Base-by-base conservation (phyloP, 441 rosid species). In the Brassica balearica region DNA sequence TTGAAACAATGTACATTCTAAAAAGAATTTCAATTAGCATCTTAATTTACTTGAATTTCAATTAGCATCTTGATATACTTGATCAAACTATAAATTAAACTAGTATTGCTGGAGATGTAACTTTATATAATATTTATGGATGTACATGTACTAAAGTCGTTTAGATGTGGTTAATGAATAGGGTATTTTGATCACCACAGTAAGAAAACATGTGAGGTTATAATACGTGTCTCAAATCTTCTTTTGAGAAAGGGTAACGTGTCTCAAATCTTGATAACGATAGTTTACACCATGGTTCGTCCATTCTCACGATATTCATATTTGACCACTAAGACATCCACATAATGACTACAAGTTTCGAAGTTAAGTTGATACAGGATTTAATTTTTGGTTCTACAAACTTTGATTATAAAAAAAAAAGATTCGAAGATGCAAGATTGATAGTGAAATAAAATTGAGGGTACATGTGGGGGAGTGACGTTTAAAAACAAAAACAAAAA, bases 401-500 rank as follows among this genome's bases (percentile, higher is more conserved):
- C 55, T 19, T 22, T 22, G 55, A 43, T 60, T 6, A 20, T 27
- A 10, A 1, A 11, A 76, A 17, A 68, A 68, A 53, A 6, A 67
- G 75, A 68, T 72, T 58, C 68, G 71, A 1, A 15, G 68, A 23
- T 58, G 68, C 63, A 71, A 59, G 71, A 73, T 61, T 79, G 78
- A 83, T 60, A 68, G 65, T 32, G 82, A 79, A 74, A 69, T 64
- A 56, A 68, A 77, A 69, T 23, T 11, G 74, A 79, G 62, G 82
- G 68, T 27, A 64, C 63, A 79, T 74, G 75, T 74, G 70, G 80
- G 20, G 76, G 75, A 79, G 82, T 79, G 82, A 74, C 82, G 79
- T 79, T 69, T 69, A 29, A 69, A 62, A 55, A 25, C 46, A 51
- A 48, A 79, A 73, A 69, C 51, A 12, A 74, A 46, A 46, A 62